phyloP scores from a whole-genome alignment of 768 basidiomycete species.

The Cystofilobasidium macerans region DNA sequence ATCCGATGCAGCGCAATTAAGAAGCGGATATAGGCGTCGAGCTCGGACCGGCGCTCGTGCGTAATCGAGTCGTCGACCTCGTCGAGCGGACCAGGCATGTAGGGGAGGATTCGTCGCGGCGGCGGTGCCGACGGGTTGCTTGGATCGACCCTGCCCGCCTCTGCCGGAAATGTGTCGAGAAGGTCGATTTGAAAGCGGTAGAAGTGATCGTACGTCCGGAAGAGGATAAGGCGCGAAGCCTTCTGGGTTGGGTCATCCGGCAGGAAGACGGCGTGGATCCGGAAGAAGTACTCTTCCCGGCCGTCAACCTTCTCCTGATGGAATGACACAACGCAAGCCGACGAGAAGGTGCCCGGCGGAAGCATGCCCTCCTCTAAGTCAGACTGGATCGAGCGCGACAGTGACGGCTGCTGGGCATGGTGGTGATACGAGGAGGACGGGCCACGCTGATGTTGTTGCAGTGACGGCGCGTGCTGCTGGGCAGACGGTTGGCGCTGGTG shows the following conservation, averaged over 20 bases:
- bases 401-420: constrained; percentile 15
- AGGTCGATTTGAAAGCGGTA: constrained; percentile 91
- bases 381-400: constrained; percentile 22
- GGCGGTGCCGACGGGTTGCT: background rate
- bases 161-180: constrained; percentile 73
- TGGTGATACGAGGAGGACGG: background rate
- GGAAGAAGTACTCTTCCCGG: constrained; percentile 77
- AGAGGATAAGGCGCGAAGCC: constrained; percentile 71
- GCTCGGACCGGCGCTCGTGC: constrained; percentile 62
- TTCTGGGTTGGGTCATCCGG: constrained; percentile 53
- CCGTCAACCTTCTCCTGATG: constrained; percentile 70
- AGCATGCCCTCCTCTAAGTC: constrained; percentile 20
- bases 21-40: constrained; percentile 76
- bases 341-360: constrained; percentile 59
- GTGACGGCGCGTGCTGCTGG: background rate
- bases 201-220: constrained; percentile 94
- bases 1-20: constrained; percentile 57
- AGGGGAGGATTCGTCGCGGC: constrained; percentile 60
- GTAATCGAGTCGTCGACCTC: constrained; percentile 76
- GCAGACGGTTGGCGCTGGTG: background rate
- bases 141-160: constrained; percentile 58
- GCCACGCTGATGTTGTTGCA: background rate
- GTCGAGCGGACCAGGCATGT: constrained; percentile 89
- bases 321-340: constrained; percentile 88
- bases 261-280: constrained; percentile 77